Conservation (phyloP, 176 grass and related monocot genomes). For the Musa itinerans region DNA sequence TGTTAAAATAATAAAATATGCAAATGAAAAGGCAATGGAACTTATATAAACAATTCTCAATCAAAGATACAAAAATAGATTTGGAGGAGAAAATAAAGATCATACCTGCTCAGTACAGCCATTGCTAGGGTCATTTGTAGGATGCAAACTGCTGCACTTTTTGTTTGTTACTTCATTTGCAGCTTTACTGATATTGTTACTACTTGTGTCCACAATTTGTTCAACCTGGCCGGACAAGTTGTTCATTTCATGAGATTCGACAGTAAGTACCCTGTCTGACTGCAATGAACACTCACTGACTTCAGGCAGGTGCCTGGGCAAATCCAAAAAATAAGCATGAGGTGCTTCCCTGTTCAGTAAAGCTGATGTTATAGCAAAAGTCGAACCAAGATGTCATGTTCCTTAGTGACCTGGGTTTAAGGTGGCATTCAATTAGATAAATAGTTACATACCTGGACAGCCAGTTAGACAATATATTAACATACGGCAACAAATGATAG, state of each 20-base stretch:
- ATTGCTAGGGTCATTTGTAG: neutral
- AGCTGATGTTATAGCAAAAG: neutral
- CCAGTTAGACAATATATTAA: conserved; percentile 26
- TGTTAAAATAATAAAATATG: too few relatives aligned
- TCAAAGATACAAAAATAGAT: neutral
- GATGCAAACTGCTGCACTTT: neutral
- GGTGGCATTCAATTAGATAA: neutral
- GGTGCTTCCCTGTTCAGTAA: conserved; percentile 26
- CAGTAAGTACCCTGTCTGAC: too few relatives aligned
- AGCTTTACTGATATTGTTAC: neutral
- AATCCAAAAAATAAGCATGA: conserved; percentile 9
- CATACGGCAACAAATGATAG: conserved; percentile 56
- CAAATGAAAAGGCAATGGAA: neutral
- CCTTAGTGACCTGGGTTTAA: neutral
- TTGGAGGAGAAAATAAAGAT: too few relatives aligned
- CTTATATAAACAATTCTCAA: neutral
- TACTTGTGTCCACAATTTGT: neutral
- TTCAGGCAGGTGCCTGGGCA: conserved; percentile 6
- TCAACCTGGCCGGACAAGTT: neutral
- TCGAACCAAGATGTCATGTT: neutral
- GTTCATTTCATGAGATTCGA: too few relatives aligned
- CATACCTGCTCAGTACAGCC: too few relatives aligned
- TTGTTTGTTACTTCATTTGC: neutral
- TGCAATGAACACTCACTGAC: neutral
- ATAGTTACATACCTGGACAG: conserved; percentile 30